Conservation (phyloP, 176 grass and related monocot genomes). For the Hordeum marinum region DNA sequence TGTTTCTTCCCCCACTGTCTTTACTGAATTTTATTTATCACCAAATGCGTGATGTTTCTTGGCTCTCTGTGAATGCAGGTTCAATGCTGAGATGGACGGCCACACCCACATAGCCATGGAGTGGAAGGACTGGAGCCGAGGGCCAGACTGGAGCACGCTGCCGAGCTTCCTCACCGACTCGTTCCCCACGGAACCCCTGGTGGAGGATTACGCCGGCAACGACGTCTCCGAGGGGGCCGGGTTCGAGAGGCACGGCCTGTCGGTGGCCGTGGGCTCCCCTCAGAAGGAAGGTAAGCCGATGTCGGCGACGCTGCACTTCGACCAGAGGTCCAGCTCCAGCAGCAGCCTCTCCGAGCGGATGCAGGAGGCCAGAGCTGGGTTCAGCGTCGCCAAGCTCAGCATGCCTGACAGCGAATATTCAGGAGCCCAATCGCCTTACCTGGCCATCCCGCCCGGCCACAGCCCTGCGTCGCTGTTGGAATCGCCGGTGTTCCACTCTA, state of each 20-base stretch:
- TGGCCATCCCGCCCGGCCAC: constrained; percentile 66
- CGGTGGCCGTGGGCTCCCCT: not conserved
- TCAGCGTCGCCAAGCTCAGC: constrained; percentile 41
- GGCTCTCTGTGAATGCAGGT: not conserved
- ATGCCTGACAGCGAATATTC: constrained; percentile 19
- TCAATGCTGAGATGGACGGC: constrained; percentile 38
- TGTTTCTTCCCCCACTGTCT: not conserved
- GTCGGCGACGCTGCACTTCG: constrained; percentile 31
- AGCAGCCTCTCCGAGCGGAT: constrained; percentile 52
- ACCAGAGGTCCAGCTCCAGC: constrained; percentile 11
- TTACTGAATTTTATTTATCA: not conserved
- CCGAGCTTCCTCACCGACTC: constrained; percentile 18
- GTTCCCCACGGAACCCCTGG: constrained; percentile 23
- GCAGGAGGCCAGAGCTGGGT: constrained; percentile 48
- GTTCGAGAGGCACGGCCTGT: constrained; percentile 29
- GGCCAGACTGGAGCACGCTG: not conserved
- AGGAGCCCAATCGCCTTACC: constrained; percentile 50
- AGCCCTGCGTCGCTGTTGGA: constrained; percentile 65
- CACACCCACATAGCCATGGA: constrained; percentile 22
- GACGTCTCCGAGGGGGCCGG: not conserved
- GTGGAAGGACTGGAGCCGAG: constrained; percentile 34
- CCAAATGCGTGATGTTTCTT: not conserved
- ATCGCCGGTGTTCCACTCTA: constrained; percentile 69
- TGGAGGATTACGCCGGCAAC: not conserved
- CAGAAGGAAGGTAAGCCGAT: constrained; percentile 1